Evolutionary conservation across 2,329 filamentous ascomycete genomes (phyloP).

Genomic region (Stemphylium beticola): DNA sequence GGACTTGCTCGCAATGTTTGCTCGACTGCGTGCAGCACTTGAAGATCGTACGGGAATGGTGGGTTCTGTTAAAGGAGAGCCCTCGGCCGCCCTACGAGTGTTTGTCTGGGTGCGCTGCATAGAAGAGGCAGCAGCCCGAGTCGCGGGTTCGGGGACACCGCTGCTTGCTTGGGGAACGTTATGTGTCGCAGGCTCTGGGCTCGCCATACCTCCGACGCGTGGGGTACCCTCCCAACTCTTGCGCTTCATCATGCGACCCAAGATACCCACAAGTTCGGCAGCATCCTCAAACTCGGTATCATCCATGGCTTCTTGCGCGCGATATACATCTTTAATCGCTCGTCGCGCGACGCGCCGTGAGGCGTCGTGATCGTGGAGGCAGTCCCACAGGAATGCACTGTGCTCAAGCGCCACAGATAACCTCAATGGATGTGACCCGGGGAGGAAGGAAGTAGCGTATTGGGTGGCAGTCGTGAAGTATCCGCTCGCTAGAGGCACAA

Average conservation of each 20-base stretch:
- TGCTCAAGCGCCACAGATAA: slow-evolving; percentile 92
- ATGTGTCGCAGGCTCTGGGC: slow-evolving; percentile 36
- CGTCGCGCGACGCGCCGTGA: slow-evolving; percentile 79
- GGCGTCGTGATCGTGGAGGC: slow-evolving; percentile 78
- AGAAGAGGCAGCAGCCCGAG: slow-evolving; percentile 14
- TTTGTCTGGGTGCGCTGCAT: slow-evolving; percentile 33
- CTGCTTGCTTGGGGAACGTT: slow-evolving; percentile 20
- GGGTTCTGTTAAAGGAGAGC: slow-evolving; percentile 30
- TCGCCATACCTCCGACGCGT: slow-evolving; percentile 38
- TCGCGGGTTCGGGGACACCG: slow-evolving; percentile 12
- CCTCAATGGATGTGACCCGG: slow-evolving; percentile 87
- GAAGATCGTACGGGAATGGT: slow-evolving; percentile 28
- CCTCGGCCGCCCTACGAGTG: slow-evolving; percentile 33
- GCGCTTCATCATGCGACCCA: slow-evolving; percentile 88
- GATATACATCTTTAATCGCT: slow-evolving; percentile 89
- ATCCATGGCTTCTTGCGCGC: slow-evolving; percentile 88
- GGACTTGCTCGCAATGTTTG: slow-evolving; percentile 35
- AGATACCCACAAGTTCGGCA: slow-evolving; percentile 81
- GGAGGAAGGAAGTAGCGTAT: slow-evolving; percentile 76
- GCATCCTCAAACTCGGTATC: slow-evolving; percentile 95
- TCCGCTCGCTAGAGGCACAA: slow-evolving; percentile 78
- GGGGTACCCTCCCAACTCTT: slow-evolving; percentile 49
- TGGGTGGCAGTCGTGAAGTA: slow-evolving; percentile 80
- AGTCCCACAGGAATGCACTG: slow-evolving; percentile 91
- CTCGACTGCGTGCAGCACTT: slow-evolving; percentile 33